These are phyloP conservation scores for Elaeagnus macrophylla DNA, from an alignment of 306 rosid genomes.

Conservation along the genomic window DNA sequence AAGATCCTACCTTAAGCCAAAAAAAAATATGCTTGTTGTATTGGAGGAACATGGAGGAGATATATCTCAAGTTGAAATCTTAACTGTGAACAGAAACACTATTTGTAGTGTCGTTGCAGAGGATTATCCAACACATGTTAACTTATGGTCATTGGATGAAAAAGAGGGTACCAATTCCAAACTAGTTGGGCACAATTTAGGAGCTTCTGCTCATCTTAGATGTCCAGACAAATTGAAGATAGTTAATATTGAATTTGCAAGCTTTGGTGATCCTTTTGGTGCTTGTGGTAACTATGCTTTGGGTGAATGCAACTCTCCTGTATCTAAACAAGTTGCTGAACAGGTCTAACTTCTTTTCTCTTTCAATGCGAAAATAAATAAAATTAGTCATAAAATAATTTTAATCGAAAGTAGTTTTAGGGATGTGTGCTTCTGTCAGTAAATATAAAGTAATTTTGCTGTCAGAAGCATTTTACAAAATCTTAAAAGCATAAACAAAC, in stretches of 20 bases:
- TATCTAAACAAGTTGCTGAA: constrained; percentile 30
- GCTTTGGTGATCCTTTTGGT: constrained; percentile 69
- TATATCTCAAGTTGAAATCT: constrained; percentile 46
- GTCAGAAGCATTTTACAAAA: too few relatives aligned
- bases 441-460: too few relatives aligned
- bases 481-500: too few relatives aligned
- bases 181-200: neutral
- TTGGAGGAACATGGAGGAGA: constrained; percentile 49
- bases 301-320: constrained; percentile 40
- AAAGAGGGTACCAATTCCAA: constrained; percentile 25
- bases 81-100: constrained; percentile 53
- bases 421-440: too few relatives aligned
- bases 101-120: constrained; percentile 48
- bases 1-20: constrained; percentile 42
- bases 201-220: constrained; percentile 30
- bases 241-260: constrained; percentile 46
- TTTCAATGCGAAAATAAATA: too few relatives aligned
- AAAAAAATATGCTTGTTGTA: constrained; percentile 49
- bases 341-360: constrained; percentile 33
- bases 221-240: constrained; percentile 43
- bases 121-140: constrained; percentile 46
- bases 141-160: constrained; percentile 27
- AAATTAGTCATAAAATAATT: too few relatives aligned
- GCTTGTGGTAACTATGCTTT: constrained; percentile 32
- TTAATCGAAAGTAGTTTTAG: too few relatives aligned